A percentile compares a stretch with the other conserved stretches of the same genome.
phyloP scores from a whole-genome alignment of 2,329 filamentous ascomycete genomes.

The Stenocarpella maydis region DNA sequence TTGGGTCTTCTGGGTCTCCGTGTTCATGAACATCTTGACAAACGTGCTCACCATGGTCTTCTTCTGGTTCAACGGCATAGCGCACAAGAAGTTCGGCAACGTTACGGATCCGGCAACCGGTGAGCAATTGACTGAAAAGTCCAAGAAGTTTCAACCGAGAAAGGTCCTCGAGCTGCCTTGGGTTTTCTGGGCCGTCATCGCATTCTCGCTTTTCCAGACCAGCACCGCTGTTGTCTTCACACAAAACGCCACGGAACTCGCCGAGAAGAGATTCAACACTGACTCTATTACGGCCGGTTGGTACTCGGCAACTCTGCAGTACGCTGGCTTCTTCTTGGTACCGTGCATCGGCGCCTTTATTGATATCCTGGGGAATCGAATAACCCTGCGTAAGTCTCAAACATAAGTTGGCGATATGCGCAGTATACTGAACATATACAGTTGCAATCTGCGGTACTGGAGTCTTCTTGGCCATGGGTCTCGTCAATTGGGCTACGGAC shows the following conservation, averaged over 20 bases:
- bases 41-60: constrained; percentile 62
- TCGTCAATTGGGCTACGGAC: constrained; percentile 60
- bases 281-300: constrained; percentile 64
- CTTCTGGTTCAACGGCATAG: constrained; percentile 63
- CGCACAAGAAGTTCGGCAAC: constrained; percentile 55
- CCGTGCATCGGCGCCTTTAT: constrained; percentile 64
- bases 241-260: constrained; percentile 68
- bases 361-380: constrained; percentile 62
- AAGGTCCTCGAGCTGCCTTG: constrained; percentile 67
- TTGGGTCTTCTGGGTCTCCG: constrained; percentile 69
- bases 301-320: constrained; percentile 66
- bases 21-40: constrained; percentile 71
- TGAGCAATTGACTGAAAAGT: constrained; percentile 66
- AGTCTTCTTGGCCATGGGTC: constrained; percentile 61
- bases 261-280: constrained; percentile 66
- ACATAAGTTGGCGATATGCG: too few species aligned
- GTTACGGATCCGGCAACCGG: constrained; percentile 64
- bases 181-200: constrained; percentile 64
- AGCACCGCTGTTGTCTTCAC: constrained; percentile 62
- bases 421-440: constrained; percentile 46
- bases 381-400: background rate
- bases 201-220: constrained; percentile 67
- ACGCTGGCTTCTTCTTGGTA: constrained; percentile 65
- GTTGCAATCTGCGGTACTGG: constrained; percentile 55
- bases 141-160: constrained; percentile 62